Conservation (phyloP, 2,329 filamentous ascomycete genomes). For the Colletotrichum agaves region DNA sequence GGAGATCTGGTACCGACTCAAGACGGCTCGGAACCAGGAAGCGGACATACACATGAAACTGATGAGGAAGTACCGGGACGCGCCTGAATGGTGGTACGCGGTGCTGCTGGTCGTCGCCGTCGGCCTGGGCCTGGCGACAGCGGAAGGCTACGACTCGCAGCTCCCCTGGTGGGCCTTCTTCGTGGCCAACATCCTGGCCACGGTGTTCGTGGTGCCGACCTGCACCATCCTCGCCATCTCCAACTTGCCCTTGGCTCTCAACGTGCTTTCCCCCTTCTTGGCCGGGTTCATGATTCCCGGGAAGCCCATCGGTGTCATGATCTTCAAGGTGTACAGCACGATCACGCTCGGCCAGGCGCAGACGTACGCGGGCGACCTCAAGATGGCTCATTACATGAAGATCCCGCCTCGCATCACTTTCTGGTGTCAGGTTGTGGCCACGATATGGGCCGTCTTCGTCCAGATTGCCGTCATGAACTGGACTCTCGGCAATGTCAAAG, state of each 20-base stretch:
- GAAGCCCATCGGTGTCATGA: slow-evolving; percentile 51
- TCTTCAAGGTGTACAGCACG: slow-evolving; percentile 47
- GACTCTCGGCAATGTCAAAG: slow-evolving; percentile 55
- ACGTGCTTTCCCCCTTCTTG: slow-evolving; percentile 60
- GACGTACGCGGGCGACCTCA: slow-evolving; percentile 57
- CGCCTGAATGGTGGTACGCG: slow-evolving; percentile 68
- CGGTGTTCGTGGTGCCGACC: slow-evolving; percentile 58
- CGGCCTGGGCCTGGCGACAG: slow-evolving; percentile 62
- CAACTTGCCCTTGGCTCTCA: slow-evolving; percentile 46
- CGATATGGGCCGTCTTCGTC: slow-evolving; percentile 54
- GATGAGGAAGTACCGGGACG: slow-evolving; percentile 66
- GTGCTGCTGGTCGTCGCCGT: slow-evolving; percentile 59
- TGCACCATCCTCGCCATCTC: slow-evolving; percentile 33
- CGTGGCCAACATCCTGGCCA: slow-evolving; percentile 50
- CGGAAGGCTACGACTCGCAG: slow-evolving; percentile 64
- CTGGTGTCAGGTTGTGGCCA: slow-evolving; percentile 70
- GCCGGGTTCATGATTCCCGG: slow-evolving; percentile 62
- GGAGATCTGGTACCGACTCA: slow-evolving; percentile 52
- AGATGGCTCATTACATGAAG: slow-evolving; percentile 62
- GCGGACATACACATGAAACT: slow-evolving; percentile 67
- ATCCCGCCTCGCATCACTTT: slow-evolving; percentile 68
- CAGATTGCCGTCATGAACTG: slow-evolving; percentile 51
- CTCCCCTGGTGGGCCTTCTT: slow-evolving; percentile 51
- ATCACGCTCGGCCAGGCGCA: slow-evolving; percentile 42
- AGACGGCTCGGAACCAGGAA: slow-evolving; percentile 57